Conservation (phyloP, 495 filamentous ascomycete genomes). For the Penicillium argentinense region DNA sequence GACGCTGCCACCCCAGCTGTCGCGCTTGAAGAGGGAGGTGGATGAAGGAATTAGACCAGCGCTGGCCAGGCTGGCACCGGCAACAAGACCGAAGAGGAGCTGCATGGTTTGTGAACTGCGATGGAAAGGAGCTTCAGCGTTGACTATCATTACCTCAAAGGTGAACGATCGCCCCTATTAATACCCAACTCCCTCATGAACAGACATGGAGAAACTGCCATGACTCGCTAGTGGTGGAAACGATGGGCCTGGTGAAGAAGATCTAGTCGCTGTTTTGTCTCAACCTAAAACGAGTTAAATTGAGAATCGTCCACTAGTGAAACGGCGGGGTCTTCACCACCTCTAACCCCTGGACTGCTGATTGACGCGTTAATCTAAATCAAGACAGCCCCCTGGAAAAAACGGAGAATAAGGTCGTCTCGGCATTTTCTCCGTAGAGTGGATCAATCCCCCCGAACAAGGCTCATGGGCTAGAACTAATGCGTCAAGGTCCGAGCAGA, state of each 20-base stretch:
- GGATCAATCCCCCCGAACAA: too few relatives aligned
- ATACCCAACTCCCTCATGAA: neutral
- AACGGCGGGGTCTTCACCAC: neutral
- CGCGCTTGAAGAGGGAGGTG: conserved; percentile 17
- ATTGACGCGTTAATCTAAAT: conserved; percentile 20
- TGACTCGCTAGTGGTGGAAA: neutral
- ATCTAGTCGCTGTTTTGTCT: conserved; percentile 1
- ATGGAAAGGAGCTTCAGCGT: neutral
- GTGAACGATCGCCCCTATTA: neutral
- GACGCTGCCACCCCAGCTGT: conserved; percentile 40
- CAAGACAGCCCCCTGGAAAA: too few relatives aligned
- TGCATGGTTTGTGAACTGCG: conserved; percentile 4
- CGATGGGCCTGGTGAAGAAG: neutral
- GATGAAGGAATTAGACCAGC: conserved; percentile 2
- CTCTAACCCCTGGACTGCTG: neutral
- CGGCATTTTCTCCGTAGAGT: neutral
- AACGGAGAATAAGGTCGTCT: too few relatives aligned
- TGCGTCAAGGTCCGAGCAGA: too few relatives aligned
- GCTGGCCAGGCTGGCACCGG: conserved; percentile 5
- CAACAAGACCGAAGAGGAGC: conserved; percentile 3
- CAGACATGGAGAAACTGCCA: neutral
- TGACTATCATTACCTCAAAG: neutral
- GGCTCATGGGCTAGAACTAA: too few relatives aligned
- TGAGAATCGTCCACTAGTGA: conserved; percentile 1
- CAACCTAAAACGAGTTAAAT: conserved; percentile 7